Conservation (phyloP, 306 rosid species). For the Erythrophleum fordii region DNA sequence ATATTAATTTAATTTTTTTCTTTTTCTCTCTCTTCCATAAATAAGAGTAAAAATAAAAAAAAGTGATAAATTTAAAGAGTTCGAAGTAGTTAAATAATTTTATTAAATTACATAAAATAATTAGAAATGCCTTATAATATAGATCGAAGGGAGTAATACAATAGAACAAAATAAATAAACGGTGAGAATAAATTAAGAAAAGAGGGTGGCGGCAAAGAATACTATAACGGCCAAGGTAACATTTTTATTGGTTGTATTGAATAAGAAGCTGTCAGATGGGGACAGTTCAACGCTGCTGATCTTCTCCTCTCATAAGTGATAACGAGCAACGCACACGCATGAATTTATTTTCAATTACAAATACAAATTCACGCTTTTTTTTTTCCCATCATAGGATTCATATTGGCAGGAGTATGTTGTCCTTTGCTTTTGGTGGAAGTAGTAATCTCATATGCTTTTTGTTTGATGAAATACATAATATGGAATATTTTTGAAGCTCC, state of each 20-base stretch:
- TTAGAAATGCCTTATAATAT: no score
- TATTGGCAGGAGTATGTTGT: not conserved
- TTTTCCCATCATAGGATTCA: not conserved
- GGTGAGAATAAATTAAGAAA: not conserved
- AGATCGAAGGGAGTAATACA: no score
- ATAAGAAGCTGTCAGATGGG: not conserved
- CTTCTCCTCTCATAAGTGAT: not conserved
- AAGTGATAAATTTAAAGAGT: no score
- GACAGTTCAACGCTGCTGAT: not conserved
- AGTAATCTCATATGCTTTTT: not conserved
- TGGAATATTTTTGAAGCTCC: not conserved
- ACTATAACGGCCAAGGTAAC: not conserved
- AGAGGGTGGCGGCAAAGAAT: not conserved
- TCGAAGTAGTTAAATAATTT: no score
- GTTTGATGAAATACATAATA: not conserved
- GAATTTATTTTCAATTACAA: not conserved
- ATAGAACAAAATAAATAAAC: not conserved
- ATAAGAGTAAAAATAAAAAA: no score
- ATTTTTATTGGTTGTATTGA: not conserved
- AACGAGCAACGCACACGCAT: not conserved
- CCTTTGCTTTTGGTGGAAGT: constrained; percentile 27
- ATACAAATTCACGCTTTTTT: not conserved
- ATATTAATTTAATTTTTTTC: no score
- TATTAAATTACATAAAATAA: no score
- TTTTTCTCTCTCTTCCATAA: no score